phyloP scores from a whole-genome alignment of 495 filamentous ascomycete genomes.

The Penicillium psychrofluorescens region DNA sequence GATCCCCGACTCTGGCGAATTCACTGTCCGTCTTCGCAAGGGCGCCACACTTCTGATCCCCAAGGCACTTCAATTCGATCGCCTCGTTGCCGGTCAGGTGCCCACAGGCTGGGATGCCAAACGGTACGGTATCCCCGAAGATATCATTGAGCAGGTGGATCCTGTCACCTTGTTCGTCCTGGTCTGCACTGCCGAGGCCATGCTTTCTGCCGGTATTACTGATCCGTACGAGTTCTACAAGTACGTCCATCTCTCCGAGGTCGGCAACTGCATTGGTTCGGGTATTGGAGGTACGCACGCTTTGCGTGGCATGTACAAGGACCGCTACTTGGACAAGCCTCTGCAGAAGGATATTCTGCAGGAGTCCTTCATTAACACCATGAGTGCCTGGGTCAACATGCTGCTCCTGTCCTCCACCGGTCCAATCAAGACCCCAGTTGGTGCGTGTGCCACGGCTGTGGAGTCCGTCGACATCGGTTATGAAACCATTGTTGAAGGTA shows the following conservation, averaged over 20 bases:
- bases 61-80: conserved; percentile 94
- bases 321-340: conserved; percentile 94
- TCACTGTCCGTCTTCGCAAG: conserved; percentile 87
- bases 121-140: conserved; percentile 90
- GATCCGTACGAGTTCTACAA: conserved; percentile 99
- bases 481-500: conserved; percentile 96
- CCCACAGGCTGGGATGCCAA: conserved; percentile 96
- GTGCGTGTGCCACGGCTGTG: conserved; percentile 93
- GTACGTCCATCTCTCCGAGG: conserved; percentile 96
- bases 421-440: conserved; percentile 97
- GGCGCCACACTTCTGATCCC: conserved; percentile 89
- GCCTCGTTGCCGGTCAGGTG: conserved; percentile 92
- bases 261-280: conserved; percentile 97
- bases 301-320: conserved; percentile 96
- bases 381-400: conserved; percentile 99
- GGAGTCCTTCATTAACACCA: conserved; percentile 99
- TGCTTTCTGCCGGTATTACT: conserved; percentile 92
- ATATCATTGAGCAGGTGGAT: conserved; percentile 96
- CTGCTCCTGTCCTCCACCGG: conserved; percentile 91
- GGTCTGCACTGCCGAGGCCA: conserved; percentile 83
- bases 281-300: conserved; percentile 92
- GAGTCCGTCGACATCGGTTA: conserved; percentile 97
- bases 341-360: conserved; percentile 98
- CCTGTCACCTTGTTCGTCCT: conserved; percentile 92
- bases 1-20: conserved; percentile 90